Percentiles rank a stretch among this genome's conserved stretches.
Conservation (phyloP, 2,329 filamentous ascomycete species). For the Akanthomyces uredinophilus region DNA sequence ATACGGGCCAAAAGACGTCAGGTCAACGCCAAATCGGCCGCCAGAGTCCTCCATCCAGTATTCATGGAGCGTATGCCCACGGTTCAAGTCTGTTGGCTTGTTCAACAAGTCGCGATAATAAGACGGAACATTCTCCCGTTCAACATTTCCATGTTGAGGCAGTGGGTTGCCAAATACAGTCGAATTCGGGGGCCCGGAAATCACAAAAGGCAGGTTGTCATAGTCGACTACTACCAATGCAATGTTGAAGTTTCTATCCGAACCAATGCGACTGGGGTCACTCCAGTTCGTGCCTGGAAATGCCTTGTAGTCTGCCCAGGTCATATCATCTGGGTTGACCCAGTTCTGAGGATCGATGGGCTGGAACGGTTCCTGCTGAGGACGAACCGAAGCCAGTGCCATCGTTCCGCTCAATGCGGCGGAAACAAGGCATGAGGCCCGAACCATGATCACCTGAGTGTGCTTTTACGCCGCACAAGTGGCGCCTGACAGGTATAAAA, state of each 20-base stretch:
- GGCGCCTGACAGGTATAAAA: too few species aligned
- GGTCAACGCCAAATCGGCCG: slow-evolving; percentile 46
- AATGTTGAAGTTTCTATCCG: slow-evolving; percentile 50
- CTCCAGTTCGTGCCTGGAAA: slow-evolving; percentile 45
- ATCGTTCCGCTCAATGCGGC: not conserved
- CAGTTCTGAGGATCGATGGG: slow-evolving; percentile 47
- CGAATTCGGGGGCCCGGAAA: slow-evolving; percentile 40
- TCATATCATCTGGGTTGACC: slow-evolving; percentile 51
- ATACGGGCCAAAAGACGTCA: slow-evolving; percentile 49
- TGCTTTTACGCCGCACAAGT: not conserved
- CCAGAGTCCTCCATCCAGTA: slow-evolving; percentile 55
- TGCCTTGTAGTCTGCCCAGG: slow-evolving; percentile 42
- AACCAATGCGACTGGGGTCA: slow-evolving; percentile 38
- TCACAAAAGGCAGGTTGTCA: slow-evolving; percentile 42
- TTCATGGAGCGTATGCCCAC: slow-evolving; percentile 49
- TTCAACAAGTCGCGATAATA: slow-evolving; percentile 39
- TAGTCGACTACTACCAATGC: slow-evolving; percentile 50
- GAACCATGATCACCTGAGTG: not conserved
- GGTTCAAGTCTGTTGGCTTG: slow-evolving; percentile 42
- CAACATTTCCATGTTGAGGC: slow-evolving; percentile 35
- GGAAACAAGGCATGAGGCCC: not conserved
- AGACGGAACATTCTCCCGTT: slow-evolving; percentile 36
- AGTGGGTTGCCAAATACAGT: slow-evolving; percentile 48
- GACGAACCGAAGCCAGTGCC: not conserved
- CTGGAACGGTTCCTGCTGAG: slow-evolving; percentile 36